Evolutionary conservation across 2,329 filamentous ascomycete species (phyloP).

Genomic region (Harringtonia lauricola): DNA sequence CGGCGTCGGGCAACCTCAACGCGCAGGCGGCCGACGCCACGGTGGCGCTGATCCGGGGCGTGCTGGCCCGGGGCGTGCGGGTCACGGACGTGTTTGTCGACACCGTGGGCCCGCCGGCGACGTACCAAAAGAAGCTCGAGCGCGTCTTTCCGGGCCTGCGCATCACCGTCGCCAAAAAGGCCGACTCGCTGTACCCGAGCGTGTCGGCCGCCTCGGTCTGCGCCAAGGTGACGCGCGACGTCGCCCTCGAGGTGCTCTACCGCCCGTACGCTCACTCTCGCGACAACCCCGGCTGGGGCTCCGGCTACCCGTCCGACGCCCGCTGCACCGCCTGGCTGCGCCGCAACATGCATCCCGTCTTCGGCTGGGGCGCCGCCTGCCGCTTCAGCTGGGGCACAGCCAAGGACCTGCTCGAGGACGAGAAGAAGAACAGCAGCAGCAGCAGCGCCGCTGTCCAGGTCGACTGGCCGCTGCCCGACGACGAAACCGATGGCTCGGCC

Average conservation of each 20-base stretch:
- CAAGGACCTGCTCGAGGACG: slow-evolving; percentile 83
- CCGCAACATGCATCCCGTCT: slow-evolving; percentile 79
- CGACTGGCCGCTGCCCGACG: slow-evolving; percentile 58
- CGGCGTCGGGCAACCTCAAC: slow-evolving; percentile 64
- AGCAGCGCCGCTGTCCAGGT: slow-evolving; percentile 48
- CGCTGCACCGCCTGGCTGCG: slow-evolving; percentile 74
- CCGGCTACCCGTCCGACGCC: slow-evolving; percentile 83
- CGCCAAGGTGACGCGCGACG: slow-evolving; percentile 91
- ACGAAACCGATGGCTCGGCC: slow-evolving; percentile 50
- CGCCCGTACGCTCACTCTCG: slow-evolving; percentile 17
- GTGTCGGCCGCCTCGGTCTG: slow-evolving; percentile 91
- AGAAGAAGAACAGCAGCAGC: slow-evolving; percentile 33
- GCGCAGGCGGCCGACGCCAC: slow-evolving; percentile 93
- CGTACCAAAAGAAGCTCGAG: slow-evolving; percentile 78
- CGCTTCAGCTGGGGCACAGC: slow-evolving; percentile 93
- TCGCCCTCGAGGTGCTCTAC: slow-evolving; percentile 72
- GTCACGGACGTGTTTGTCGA: slow-evolving; percentile 88
- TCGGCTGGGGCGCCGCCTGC: slow-evolving; percentile 90
- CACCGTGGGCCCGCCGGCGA: slow-evolving; percentile 73
- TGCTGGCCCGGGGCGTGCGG: slow-evolving; percentile 69
- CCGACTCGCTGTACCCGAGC: slow-evolving; percentile 82
- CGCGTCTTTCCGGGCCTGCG: slow-evolving; percentile 67
- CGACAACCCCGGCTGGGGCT: slow-evolving; percentile 55
- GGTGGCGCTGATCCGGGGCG: slow-evolving; percentile 65
- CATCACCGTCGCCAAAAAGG: slow-evolving; percentile 79